Base-by-base conservation (phyloP, 2,329 filamentous ascomycete genomes). In the Orbilia quercus region DNA sequence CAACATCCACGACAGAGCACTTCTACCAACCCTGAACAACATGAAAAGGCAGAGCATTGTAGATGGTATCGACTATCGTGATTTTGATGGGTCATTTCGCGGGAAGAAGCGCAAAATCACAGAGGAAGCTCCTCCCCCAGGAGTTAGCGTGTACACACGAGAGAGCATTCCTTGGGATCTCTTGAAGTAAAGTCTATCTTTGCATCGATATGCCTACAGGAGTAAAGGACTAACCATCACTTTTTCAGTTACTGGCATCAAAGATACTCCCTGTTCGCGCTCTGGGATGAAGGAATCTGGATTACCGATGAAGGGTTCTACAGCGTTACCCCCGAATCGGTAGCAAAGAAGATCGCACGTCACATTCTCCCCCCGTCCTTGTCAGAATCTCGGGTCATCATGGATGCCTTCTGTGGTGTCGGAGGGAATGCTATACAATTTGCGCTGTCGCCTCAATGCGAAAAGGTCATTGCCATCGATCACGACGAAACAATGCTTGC, bases 391-490 rank as follows among this genome's bases (percentile, higher is more conserved):
- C 90, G 88, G 76, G 86, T 83, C 7, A 82, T 99, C 38, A 87
- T 99, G 70, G 95, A 99, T 80, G 87, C 90, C 48, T 99, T 99
- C 81, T 91, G 89, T 25, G 95, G 95, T 45, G 92, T 91, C 0
- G 95, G 96, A 38, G 95, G 93, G 62, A 99, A 99, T 80, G 87
- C 90, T 22, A 98, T 99, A 77, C 92, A 93, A n/a, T 96, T 99
- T 77, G 94, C 95, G 16, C 85, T 89, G 7, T 91, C 89, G 0
- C 87, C 85, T 18, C 87, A 88, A 75, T 99, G 92, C 90, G 86
- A 88, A 57, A 89, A 87, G 75, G 87, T 99, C 75, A 92, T 98
- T 79, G 92, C 91, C 44, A 90, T 99, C 76, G 95, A 99, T 82
- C 90, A 89, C 77, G 89, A 98, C 78, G 84, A 88, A 2, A 86